A percentile compares a stretch with the other conserved stretches of the same genome.
These are phyloP conservation scores for Pseudogymnoascus sp. DNA, from an alignment of 2,329 filamentous ascomycete genomes.

Conservation along the genomic window DNA sequence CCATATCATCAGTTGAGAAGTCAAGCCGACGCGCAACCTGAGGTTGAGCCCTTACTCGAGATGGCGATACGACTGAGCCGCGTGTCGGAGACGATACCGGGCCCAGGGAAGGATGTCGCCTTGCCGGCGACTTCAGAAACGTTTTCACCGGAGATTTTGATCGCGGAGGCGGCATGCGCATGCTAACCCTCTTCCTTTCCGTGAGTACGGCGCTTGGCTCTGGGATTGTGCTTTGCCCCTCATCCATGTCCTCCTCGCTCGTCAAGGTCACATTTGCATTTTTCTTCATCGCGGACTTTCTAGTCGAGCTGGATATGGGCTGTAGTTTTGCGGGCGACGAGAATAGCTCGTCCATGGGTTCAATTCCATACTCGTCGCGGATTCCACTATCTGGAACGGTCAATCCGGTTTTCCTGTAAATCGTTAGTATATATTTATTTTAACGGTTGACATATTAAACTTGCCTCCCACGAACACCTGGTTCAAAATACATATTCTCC, in stretches of 20 bases:
- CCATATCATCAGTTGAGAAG: slow-evolving; percentile 24
- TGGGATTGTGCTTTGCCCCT: slow-evolving; percentile 51
- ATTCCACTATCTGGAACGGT: slow-evolving; percentile 69
- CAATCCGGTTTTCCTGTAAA: slow-evolving; percentile 76
- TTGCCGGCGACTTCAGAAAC: slow-evolving; percentile 28
- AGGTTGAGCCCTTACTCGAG: slow-evolving; percentile 18
- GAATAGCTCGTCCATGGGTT: slow-evolving; percentile 79
- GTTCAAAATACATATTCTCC: slow-evolving; percentile 41
- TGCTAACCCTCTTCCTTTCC: slow-evolving; percentile 28
- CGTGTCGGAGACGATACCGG: slow-evolving; percentile 25
- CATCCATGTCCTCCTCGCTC: slow-evolving; percentile 54
- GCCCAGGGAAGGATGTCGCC: slow-evolving; percentile 28
- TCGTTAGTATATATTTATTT: slow-evolving; percentile 17
- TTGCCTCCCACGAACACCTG: slow-evolving; percentile 46
- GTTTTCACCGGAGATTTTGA: slow-evolving; percentile 32
- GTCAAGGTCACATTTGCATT: slow-evolving; percentile 38
- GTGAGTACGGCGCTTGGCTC: slow-evolving; percentile 39
- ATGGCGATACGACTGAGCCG: slow-evolving; percentile 22
- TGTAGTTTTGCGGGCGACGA: slow-evolving; percentile 70
- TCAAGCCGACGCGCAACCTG: slow-evolving; percentile 28
- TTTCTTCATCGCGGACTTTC: slow-evolving; percentile 9
- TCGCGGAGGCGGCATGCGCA: slow-evolving; percentile 27
- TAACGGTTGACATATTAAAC: slow-evolving; percentile 12
- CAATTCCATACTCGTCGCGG: slow-evolving; percentile 87
- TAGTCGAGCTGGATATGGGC: slow-evolving; percentile 18